phyloP scores from a whole-genome alignment of 768 basidiomycete species.

The Neoboletus subvelutipes region DNA sequence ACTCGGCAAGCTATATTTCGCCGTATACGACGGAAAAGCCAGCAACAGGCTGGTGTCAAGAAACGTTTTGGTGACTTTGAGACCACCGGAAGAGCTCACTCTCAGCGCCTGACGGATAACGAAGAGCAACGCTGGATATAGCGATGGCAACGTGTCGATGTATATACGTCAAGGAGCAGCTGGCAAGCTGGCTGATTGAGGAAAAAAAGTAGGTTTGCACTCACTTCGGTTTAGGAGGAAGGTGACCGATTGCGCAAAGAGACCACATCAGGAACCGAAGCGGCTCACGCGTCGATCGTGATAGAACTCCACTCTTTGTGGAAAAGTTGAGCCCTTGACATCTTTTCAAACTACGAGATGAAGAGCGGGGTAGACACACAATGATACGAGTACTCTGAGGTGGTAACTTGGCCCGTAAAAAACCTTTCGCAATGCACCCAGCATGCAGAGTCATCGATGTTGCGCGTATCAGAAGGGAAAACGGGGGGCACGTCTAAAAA shows the following conservation, averaged over 20 bases:
- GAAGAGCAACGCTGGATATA: constrained; percentile 1
- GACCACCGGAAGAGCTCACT: not conserved
- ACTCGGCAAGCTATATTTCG: constrained; percentile 3
- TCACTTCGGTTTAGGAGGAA: constrained; percentile 16
- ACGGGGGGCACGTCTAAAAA: constrained; percentile 7
- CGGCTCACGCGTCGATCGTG: constrained; percentile 28
- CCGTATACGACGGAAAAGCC: constrained; percentile 7
- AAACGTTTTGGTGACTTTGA: constrained; percentile 8
- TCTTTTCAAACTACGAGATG: constrained; percentile 15
- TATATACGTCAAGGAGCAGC: constrained; percentile 24
- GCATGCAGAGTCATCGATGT: not conserved
- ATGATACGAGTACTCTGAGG: constrained; percentile 1
- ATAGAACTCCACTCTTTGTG: constrained; percentile 22
- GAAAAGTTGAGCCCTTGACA: constrained; percentile 24
- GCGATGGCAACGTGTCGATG: constrained; percentile 19
- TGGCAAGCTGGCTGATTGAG: constrained; percentile 3
- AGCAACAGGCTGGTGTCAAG: constrained; percentile 6
- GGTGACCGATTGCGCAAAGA: constrained; percentile 9
- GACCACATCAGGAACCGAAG: constrained; percentile 25
- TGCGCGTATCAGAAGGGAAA: constrained; percentile 1
- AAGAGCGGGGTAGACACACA: not conserved
- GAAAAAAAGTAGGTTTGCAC: constrained; percentile 4
- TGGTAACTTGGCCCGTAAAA: not conserved
- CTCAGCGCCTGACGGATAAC: constrained; percentile 1
- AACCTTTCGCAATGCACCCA: not conserved